Base-by-base conservation (phyloP, 805 yeast genomes). In the Priceomyces medius region DNA sequence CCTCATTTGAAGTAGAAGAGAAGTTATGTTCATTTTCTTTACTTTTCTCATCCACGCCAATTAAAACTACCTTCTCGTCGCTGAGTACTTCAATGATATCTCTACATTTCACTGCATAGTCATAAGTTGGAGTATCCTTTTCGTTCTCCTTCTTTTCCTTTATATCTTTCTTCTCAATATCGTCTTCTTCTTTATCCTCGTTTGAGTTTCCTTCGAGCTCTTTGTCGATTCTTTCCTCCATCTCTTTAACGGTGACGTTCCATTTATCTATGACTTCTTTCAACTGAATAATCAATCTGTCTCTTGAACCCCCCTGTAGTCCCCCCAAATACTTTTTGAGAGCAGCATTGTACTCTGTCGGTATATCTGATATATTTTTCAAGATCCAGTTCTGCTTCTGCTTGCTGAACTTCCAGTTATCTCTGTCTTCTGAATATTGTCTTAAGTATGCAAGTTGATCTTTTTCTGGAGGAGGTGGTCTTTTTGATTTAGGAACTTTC, bases 311-410 rank as follows among this genome's bases (percentile, higher is more conserved):
- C 2, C 95, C 95, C 58, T 83, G 84, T 20, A 86, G 55, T 0
- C 84, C 84, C 14, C 63, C 70, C 14, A 85, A 56, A 51, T 86
- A 86, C 4, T 54, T 56, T 10, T 67, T 45, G 43, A 86, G 59
- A 20, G 77, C 74, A 1, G 56, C 61, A 38, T 75, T 79, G 54
- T 83, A 85, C 7, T 68, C 63, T 0, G 63, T 66, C 2, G 81
- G 84, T 17, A 82, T 77, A 18, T 51, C 47, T 37, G 64, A 71
- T 23, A 84, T 61, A 56, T 86, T 80, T 54, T 80, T 81, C 48
- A 87, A 63, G 32, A 87, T 73, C 95, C 95, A 87, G 56, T 86
- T 86, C 61, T 87, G 95, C 49, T 87, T 86, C 67, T 83, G 90
- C 54, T 87, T 87, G 44, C 88, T 82, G 59, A 87, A 87, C 66